Evolutionary conservation across 805 yeast genomes (phyloP), one percentile per base, ranked within the genome.

Genomic region (Yarrowia sp.): DNA sequence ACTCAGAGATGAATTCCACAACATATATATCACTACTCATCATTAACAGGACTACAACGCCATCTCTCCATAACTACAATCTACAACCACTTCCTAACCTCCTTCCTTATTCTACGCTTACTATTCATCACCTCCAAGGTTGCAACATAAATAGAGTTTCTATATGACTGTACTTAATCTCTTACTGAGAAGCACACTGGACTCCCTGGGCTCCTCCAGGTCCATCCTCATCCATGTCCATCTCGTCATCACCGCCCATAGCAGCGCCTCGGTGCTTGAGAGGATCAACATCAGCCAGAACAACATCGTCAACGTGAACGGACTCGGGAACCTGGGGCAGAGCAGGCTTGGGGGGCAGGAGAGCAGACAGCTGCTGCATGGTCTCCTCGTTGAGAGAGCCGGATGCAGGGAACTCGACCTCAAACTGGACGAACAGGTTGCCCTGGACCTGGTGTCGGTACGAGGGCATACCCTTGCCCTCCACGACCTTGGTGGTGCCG

Each of bases 381-480:
- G 87, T 92, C 78, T 90, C 97, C 15, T 75, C 74, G 69, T 84
- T 75, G 60, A 96, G 84, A 77, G 91, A 92, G 76, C 88, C 84
- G 66, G 83, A 79, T 66, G 77, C 76, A 72, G 99, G 99, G 91
- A 95, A 95, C 77, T 90, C 92, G 75, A 95, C 85, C 72, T 86
- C 87, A 81, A 95, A 95, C 77, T 90, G 88, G 73, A 95, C 81
- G 74, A 91, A 86, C 81, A 95, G 84, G 81, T 92, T 87, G 80
- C 99, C 99, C 75, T 78, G 83, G 71, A 92, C 91, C 78, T 97
- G 97, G 77, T 85, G 88, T 80, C 95, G 87, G 80, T 84, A 88
- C 72, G 94, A 82, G 72, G 99, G 99, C 99, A 95, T 95, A 87
- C 99, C 99, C 80, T 94, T 93, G 74, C 88, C 91, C 73, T 89